These are phyloP conservation scores for Nemania abortiva DNA, from an alignment of 2,329 filamentous ascomycete species.

Conservation along the genomic window DNA sequence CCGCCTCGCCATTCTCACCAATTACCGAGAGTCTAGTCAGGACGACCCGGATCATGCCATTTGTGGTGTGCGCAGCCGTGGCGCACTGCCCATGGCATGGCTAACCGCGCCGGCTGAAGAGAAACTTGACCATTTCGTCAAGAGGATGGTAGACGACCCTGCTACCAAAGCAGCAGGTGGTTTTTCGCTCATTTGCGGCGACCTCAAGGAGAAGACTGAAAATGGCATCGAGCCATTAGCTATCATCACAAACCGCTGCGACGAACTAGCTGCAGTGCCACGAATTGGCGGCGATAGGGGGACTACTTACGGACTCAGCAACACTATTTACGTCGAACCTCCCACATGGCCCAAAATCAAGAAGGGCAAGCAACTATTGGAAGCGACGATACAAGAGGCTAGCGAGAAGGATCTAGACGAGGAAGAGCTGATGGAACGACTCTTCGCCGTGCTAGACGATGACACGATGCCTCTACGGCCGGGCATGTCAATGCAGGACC, in stretches of 20 bases:
- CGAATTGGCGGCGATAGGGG: conserved; percentile 66
- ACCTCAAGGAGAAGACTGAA: conserved; percentile 58
- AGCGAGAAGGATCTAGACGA: conserved; percentile 55
- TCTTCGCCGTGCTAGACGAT: conserved; percentile 68
- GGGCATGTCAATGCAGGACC: conserved; percentile 64
- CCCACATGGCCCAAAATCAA: conserved; percentile 72
- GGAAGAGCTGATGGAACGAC: conserved; percentile 61
- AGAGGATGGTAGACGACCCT: conserved; percentile 63
- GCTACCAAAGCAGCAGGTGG: conserved; percentile 72
- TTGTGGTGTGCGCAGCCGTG: conserved; percentile 68
- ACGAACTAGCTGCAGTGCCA: conserved; percentile 65
- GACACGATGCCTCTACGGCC: conserved; percentile 65
- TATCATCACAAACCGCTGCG: conserved; percentile 72
- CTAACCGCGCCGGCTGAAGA: conserved; percentile 63
- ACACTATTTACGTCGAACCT: conserved; percentile 67
- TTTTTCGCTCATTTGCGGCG: conserved; percentile 75
- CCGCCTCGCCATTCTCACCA: conserved; percentile 73
- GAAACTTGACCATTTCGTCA: conserved; percentile 63
- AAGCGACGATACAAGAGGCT: conserved; percentile 57
- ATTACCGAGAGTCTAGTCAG: conserved; percentile 69
- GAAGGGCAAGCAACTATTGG: conserved; percentile 62
- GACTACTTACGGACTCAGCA: conserved; percentile 71
- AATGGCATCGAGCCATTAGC: conserved; percentile 63
- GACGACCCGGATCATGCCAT: conserved; percentile 65
- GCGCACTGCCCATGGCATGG: conserved; percentile 74